Evolutionary conservation across 257 asterid genomes (phyloP), one percentile per base, ranked within the genome.

Genomic region (Echites panduratus): DNA sequence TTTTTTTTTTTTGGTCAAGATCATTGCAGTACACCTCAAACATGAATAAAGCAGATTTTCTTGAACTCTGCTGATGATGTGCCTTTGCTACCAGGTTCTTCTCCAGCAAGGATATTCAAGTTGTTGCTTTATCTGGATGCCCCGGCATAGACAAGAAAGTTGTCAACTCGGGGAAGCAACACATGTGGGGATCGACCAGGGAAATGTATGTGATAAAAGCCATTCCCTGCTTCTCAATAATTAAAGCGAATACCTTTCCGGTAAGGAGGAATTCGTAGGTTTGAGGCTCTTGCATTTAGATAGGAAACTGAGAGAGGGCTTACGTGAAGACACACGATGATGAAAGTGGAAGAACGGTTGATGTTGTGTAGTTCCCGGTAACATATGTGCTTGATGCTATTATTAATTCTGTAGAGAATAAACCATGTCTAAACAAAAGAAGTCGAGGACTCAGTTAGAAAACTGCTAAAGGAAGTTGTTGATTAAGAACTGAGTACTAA

Each of bases 221-320:
- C 26, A 43, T 56, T 44, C 22, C 22, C 61, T 44, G 0, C 16
- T 68, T n/a, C 20, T 3, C n/a, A 29, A 17, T 20, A 19, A 10
- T 49, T 70, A 38, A 56, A 49, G 44, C 65, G 26, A 47, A 64
- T 69, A 35, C 35, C 47, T 58, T 19, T 73, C 68, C 26, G 52
- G 70, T 22, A 62, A 8, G 75, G 65, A 58, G 71, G 17, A 32
- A 75, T 80, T 81, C 65, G 73, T 84, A 95, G 98, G 96, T 89
- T 75, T 95, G 98, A 88, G 87, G 94, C 89, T 79, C 92, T 38
- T 92, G 98, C 87, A 77, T 80, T 65, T 76, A 92, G 82, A 90
- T 97, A 87, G 97, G 98, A 70, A 87, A 86, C 68, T 95, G 98
- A 68, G 97, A 86, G 74, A 79, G 96, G 82, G 99, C 98, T 65